Percentiles rank a stretch among this genome's conserved stretches.
Conservation (phyloP, 106 monocot species). For the Allium sativum region DNA sequence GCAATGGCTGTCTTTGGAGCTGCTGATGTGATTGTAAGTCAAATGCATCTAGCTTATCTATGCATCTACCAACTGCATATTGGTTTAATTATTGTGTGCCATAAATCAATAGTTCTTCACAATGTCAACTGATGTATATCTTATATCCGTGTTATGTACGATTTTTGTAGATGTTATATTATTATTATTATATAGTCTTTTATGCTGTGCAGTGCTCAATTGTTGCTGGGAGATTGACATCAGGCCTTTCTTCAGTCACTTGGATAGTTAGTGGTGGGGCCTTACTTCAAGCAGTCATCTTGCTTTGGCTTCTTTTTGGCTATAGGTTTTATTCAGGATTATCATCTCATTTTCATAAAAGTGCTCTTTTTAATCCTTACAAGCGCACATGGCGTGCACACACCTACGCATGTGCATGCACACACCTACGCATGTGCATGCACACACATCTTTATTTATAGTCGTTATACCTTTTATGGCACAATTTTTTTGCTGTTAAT, state of each 20-base stretch:
- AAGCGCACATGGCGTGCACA: no score
- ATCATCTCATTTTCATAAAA: no score
- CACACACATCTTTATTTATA: background rate
- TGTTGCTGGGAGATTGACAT: constrained; percentile 71
- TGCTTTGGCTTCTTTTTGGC: constrained; percentile 70
- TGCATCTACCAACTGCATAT: no score
- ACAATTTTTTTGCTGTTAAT: background rate
- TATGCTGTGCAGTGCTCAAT: constrained; percentile 48
- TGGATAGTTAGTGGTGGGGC: constrained; percentile 57
- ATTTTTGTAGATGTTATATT: background rate
- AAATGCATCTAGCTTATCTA: no score
- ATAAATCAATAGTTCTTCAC: no score
- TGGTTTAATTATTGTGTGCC: no score
- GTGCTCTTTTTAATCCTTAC: no score
- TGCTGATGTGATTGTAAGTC: constrained; percentile 75
- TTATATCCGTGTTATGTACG: no score
- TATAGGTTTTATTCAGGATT: constrained; percentile 33
- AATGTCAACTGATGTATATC: no score
- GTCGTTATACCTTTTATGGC: background rate
- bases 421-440: no score
- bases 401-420: background rate
- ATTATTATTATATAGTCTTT: background rate
- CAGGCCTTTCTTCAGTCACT: constrained; percentile 62
- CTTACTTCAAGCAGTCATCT: constrained; percentile 58
- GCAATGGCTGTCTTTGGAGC: constrained; percentile 89